Conservation (phyloP, 257 asterid species). For the Plantago major region DNA sequence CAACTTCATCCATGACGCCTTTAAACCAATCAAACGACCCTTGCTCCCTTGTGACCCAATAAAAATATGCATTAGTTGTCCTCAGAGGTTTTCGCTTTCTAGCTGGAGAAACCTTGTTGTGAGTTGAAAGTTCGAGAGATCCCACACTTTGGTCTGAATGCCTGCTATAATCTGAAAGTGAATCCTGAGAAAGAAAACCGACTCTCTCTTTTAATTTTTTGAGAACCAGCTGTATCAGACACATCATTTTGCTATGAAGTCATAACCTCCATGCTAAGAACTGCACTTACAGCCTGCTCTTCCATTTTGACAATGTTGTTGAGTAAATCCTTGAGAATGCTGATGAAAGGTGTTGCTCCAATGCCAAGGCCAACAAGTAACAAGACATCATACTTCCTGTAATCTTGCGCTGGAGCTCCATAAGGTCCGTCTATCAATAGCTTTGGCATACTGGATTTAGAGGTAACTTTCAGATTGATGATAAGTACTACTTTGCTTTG, state of each 20-base stretch:
- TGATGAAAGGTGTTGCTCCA: constrained; percentile 94
- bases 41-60: constrained; percentile 98
- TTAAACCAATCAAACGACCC: constrained; percentile 97
- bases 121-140: constrained; percentile 37
- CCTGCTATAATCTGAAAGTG: constrained; percentile 56
- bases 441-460: constrained; percentile 80
- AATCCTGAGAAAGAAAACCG: constrained; percentile 49
- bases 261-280: not conserved
- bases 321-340: constrained; percentile 84
- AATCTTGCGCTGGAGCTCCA: constrained; percentile 98
- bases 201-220: constrained; percentile 1
- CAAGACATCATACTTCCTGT: constrained; percentile 73
- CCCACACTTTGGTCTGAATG: constrained; percentile 54
- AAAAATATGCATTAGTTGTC: constrained; percentile 89
- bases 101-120: constrained; percentile 40
- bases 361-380: constrained; percentile 95
- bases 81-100: constrained; percentile 49
- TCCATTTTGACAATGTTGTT: constrained; percentile 78
- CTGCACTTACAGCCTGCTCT: constrained; percentile 69
- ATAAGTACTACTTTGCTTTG: not conserved
- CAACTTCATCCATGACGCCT: constrained; percentile 93
- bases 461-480: constrained; percentile 16
- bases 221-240: not conserved
- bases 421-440: constrained; percentile 92
- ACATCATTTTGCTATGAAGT: not conserved